Conservation (phyloP, 2,329 filamentous ascomycete genomes). For the Stagonosporopsis rhizophila region DNA sequence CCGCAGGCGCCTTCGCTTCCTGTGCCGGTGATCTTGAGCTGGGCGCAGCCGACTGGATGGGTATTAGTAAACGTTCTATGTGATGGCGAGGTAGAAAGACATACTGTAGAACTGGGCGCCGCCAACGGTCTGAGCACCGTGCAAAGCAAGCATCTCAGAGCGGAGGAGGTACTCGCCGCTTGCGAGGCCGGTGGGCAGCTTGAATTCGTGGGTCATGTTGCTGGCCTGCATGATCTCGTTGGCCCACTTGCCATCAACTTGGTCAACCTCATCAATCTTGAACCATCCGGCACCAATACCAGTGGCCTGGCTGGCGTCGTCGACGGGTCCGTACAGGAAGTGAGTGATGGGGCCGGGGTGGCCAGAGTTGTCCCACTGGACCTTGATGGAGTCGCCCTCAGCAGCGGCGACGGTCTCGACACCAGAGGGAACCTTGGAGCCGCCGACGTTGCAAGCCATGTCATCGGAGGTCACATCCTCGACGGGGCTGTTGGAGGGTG, state of each 20-base stretch:
- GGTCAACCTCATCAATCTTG: slow-evolving; percentile 47
- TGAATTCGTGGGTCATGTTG: slow-evolving; percentile 48
- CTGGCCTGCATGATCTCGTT: slow-evolving; percentile 47
- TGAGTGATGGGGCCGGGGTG: slow-evolving; percentile 48
- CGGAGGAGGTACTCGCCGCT: slow-evolving; percentile 52
- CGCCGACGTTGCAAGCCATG: slow-evolving; percentile 46
- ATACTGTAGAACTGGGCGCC: slow-evolving; percentile 55
- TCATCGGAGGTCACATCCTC: slow-evolving; percentile 41
- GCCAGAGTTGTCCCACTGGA: slow-evolving; percentile 42
- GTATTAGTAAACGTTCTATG: too few species aligned
- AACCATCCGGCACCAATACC: slow-evolving; percentile 46
- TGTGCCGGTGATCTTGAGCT: slow-evolving; percentile 54
- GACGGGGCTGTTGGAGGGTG: slow-evolving; percentile 44
- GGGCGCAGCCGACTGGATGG: slow-evolving; percentile 43
- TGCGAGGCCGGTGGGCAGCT: slow-evolving; percentile 50
- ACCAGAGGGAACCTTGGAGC: slow-evolving; percentile 36
- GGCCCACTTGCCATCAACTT: slow-evolving; percentile 41
- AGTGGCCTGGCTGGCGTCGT: slow-evolving; percentile 57
- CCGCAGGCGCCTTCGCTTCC: slow-evolving; percentile 46
- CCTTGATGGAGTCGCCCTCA: slow-evolving; percentile 44
- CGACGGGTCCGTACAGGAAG: slow-evolving; percentile 55
- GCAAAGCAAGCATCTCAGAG: slow-evolving; percentile 57
- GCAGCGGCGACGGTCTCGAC: slow-evolving; percentile 38
- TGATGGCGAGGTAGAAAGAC: slow-evolving; percentile 40
- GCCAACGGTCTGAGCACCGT: slow-evolving; percentile 46